Conservation (phyloP, 1,284 basidiomycete genomes). For the Naganishia albida region DNA sequence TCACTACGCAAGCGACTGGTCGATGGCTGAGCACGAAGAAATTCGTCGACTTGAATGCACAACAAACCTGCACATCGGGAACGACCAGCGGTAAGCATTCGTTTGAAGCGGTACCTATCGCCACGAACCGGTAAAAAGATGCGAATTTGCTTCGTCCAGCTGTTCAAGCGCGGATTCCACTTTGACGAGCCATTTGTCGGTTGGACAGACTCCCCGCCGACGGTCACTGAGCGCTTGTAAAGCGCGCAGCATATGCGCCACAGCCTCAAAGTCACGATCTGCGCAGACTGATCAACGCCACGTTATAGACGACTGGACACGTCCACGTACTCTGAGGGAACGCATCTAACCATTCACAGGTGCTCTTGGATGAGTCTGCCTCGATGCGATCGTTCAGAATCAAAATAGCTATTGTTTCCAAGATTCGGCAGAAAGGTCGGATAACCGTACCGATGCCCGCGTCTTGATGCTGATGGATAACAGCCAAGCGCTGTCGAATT, state of each 20-base stretch:
- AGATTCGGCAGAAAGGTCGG: not conserved
- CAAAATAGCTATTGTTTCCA: constrained; percentile 1
- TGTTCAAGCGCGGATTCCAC: constrained; percentile 13
- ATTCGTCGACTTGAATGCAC: not conserved
- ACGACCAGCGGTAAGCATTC: not conserved
- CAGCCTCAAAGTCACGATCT: constrained; percentile 21
- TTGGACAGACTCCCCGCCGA: not conserved
- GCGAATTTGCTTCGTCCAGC: constrained; percentile 8
- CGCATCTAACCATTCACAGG: not conserved
- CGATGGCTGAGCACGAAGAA: not conserved
- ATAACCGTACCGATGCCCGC: constrained; percentile 21
- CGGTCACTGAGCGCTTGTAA: not conserved
- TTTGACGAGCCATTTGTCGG: not conserved
- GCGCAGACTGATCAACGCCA: not conserved
- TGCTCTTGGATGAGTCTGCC: not conserved
- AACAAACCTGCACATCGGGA: constrained; percentile 7
- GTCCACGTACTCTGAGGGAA: constrained; percentile 15
- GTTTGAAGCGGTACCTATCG: not conserved
- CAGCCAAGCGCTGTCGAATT: not conserved
- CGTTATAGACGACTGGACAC: too few relatives aligned
- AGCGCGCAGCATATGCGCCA: not conserved
- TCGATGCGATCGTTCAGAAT: not conserved
- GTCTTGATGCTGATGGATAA: not conserved
- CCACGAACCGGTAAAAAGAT: constrained; percentile 14
- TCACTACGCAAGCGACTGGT: not conserved